These are phyloP conservation scores for Apophysomyces ossiformis DNA, from an alignment of 371 early-diverging fungal genomes.

Conservation along the genomic window DNA sequence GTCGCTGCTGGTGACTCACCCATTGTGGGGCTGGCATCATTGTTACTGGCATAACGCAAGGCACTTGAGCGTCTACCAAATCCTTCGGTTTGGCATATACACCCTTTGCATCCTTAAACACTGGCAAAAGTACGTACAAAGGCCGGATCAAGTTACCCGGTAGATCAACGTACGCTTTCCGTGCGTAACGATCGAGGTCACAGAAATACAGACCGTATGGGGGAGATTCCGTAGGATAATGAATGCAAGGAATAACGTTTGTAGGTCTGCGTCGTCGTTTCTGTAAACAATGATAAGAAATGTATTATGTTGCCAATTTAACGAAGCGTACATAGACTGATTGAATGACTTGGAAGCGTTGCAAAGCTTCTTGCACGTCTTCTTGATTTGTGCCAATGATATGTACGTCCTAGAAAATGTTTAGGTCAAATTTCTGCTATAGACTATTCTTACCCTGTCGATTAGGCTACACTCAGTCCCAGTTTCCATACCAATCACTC, in stretches of 20 bases:
- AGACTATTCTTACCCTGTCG: conserved; percentile 15
- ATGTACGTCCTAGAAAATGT: conserved; percentile 23
- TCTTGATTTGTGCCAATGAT: conserved; percentile 24
- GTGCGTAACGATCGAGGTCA: conserved; percentile 26
- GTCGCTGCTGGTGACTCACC: conserved; percentile 19
- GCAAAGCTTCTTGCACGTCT: conserved; percentile 32
- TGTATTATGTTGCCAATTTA: not conserved
- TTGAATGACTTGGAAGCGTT: conserved; percentile 40
- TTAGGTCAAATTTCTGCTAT: not conserved
- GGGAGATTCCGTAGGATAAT: conserved; percentile 35
- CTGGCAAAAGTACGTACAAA: conserved; percentile 38
- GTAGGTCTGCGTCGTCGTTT: conserved; percentile 29
- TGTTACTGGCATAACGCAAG: not conserved
- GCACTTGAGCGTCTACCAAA: conserved; percentile 16
- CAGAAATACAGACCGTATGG: conserved; percentile 41
- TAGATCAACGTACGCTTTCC: conserved; percentile 24
- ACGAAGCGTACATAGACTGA: conserved; percentile 33
- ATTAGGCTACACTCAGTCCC: conserved; percentile 26
- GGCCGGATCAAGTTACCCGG: conserved; percentile 17
- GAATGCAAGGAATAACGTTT: conserved; percentile 34
- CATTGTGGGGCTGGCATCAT: conserved; percentile 11
- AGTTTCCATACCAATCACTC: conserved; percentile 24
- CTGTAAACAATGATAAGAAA: not conserved
- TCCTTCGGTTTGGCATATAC: conserved; percentile 32
- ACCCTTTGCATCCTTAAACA: conserved; percentile 33